Base-by-base conservation (phyloP, 108 stramenopile species). In the Nitzschia sp. region DNA sequence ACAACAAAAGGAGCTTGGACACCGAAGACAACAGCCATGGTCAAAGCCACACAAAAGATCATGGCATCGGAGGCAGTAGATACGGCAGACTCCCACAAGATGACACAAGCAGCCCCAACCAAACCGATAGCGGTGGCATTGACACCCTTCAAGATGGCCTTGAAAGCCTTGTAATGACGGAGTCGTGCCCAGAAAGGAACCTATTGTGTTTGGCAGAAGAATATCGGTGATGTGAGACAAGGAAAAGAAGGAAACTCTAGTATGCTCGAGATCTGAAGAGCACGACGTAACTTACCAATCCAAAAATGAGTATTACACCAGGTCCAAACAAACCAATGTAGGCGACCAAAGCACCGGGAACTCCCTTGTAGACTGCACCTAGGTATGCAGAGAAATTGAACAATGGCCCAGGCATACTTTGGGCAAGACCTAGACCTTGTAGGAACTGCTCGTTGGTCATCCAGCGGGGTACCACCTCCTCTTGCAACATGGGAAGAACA, bases 361-460 rank as follows among this genome's bases (percentile, higher is more conserved):
- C 78, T 8, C 92, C 92, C 48, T 76, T 65, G 68, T 88, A 94
- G 14, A 91, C 86, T 7, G 90, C 94, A 3, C 96, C 96, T 8
- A 96, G 65, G 69, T 89, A 97, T n/a, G 91, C 69, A 40, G 95
- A 77, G 57, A 97, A 95, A 88, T 97, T 97, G 82, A 95, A 96
- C 20, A 83, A 80, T 52, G 63, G 92, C 75, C 86, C 95, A 67
- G 59, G 92, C 91, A 67, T 92, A 64, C 41, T 72, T 83, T 80
- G 91, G 42, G 57, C 95, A 77, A 73, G 83, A 78, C 71, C 89
- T 51, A 76, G 89, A 88, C 83, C 83, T 60, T 84, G 83, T 0
- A 84, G 67, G 53, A 78, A 84, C 41, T 72, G 87, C 61, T 57
- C 86, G 57, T 92, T 75, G 6, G 89, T 90, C 76, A 97, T 87